phyloP scores from a whole-genome alignment of 495 filamentous ascomycete species.

The Emericellopsis terricola region DNA sequence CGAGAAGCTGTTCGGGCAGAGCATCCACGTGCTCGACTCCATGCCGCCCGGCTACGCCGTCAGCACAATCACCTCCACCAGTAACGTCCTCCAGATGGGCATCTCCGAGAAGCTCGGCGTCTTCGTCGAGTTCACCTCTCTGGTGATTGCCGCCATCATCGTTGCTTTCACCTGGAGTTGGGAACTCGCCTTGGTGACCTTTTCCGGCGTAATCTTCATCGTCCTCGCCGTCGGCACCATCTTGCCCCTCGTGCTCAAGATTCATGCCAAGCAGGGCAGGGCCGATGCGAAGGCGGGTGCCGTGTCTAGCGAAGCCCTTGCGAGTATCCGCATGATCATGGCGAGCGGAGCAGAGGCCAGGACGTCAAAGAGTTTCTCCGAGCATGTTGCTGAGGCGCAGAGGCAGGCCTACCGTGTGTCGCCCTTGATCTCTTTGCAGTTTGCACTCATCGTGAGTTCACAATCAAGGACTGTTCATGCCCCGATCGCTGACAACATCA shows the following conservation, averaged over 20 bases:
- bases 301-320: conserved; percentile 38
- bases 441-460: conserved; percentile 21
- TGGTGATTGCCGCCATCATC: conserved; percentile 29
- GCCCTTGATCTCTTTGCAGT: conserved; percentile 26
- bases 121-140: conserved; percentile 33
- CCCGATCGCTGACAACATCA: too few species aligned
- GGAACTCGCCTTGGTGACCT: conserved; percentile 38
- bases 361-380: conserved; percentile 30
- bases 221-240: conserved; percentile 33
- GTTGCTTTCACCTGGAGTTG: conserved; percentile 39
- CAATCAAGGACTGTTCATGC: too few species aligned
- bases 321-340: conserved; percentile 38
- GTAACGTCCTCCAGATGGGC: conserved; percentile 46
- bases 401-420: conserved; percentile 31
- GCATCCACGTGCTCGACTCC: conserved; percentile 33
- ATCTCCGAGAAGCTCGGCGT: conserved; percentile 43
- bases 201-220: conserved; percentile 36
- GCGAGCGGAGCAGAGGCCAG: conserved; percentile 44
- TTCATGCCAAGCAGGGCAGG: conserved; percentile 15
- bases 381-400: conserved; percentile 38
- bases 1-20: conserved; percentile 30
- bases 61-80: conserved; percentile 42
- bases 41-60: conserved; percentile 33
- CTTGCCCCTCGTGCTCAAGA: conserved; percentile 37
- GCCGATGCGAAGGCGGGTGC: conserved; percentile 41